phyloP scores from a whole-genome alignment of 2,329 filamentous ascomycete species.

The Harringtonia aguacate region DNA sequence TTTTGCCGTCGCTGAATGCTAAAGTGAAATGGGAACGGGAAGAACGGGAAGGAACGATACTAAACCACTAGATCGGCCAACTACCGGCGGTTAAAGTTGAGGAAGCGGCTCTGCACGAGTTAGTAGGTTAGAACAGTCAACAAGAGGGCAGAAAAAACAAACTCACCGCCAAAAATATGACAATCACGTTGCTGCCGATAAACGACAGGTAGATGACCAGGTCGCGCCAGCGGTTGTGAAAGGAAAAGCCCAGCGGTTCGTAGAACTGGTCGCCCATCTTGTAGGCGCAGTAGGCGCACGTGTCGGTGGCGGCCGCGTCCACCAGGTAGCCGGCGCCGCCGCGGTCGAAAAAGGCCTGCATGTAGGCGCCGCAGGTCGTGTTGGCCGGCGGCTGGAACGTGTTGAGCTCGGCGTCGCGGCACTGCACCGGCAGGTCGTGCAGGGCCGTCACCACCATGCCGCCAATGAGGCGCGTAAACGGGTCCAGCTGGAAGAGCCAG shows the following conservation, averaged over 20 bases:
- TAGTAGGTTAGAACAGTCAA: background rate
- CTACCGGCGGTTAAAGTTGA: conserved; percentile 43
- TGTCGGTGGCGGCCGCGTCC: conserved; percentile 47
- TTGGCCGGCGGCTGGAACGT: conserved; percentile 55
- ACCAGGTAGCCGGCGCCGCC: conserved; percentile 66
- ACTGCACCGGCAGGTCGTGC: conserved; percentile 52
- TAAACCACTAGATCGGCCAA: background rate
- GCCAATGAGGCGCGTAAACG: conserved; percentile 71
- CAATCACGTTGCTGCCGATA: conserved; percentile 64
- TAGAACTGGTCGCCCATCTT: conserved; percentile 75
- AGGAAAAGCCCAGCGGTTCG: conserved; percentile 52
- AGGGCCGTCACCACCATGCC: conserved; percentile 73
- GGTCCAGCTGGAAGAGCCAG: conserved; percentile 76
- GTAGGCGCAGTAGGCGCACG: conserved; percentile 76
- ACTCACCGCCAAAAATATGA: conserved; percentile 43
- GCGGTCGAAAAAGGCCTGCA: conserved; percentile 54
- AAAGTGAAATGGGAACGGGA: too few relatives aligned
- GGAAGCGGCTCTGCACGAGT: conserved; percentile 31
- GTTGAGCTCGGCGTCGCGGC: conserved; percentile 52
- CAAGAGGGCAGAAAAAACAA: background rate
- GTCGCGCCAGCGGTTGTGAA: conserved; percentile 65
- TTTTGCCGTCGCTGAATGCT: too few relatives aligned
- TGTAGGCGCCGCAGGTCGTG: conserved; percentile 65
- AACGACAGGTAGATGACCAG: conserved; percentile 69
- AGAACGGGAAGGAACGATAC: too few relatives aligned